These are phyloP conservation scores for Alternaria arborescens DNA, from an alignment of 2,329 filamentous ascomycete genomes.

Conservation along the genomic window DNA sequence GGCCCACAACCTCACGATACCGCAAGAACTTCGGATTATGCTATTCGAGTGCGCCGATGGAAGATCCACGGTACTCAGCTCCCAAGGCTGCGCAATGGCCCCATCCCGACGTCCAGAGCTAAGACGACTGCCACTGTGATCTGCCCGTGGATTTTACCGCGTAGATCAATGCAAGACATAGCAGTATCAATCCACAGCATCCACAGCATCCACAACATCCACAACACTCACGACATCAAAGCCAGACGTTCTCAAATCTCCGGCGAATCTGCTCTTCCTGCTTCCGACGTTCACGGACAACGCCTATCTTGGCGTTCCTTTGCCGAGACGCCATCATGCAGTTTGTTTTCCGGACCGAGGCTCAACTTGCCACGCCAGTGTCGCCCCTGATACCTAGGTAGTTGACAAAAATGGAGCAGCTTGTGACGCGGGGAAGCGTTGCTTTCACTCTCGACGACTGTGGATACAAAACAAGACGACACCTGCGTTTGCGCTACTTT, in stretches of 20 bases:
- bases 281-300: not conserved
- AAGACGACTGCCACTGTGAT: not conserved
- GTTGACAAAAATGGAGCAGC: conserved; percentile 8
- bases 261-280: conserved; percentile 6
- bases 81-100: not conserved
- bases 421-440: conserved; percentile 6
- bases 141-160: not conserved
- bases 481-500: conserved; percentile 1
- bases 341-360: conserved; percentile 16
- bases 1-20: conserved; percentile 14
- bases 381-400: not conserved
- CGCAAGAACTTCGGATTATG: conserved; percentile 13
- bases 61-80: not conserved
- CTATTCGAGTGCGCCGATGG: not conserved
- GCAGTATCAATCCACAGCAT: not conserved
- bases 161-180: conserved; percentile 7
- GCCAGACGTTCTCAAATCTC: not conserved
- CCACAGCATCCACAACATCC: not conserved
- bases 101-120: not conserved
- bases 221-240: not conserved
- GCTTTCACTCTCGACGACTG: not conserved
- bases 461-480: conserved; percentile 7
- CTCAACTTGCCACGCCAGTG: not conserved
- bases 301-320: not conserved
- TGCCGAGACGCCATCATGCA: conserved; percentile 3